A percentile compares a stretch with the other conserved stretches of the same genome.
phyloP scores from a whole-genome alignment of 192 early-diverging fungal genomes.

The Helicostylum pulchrum region DNA sequence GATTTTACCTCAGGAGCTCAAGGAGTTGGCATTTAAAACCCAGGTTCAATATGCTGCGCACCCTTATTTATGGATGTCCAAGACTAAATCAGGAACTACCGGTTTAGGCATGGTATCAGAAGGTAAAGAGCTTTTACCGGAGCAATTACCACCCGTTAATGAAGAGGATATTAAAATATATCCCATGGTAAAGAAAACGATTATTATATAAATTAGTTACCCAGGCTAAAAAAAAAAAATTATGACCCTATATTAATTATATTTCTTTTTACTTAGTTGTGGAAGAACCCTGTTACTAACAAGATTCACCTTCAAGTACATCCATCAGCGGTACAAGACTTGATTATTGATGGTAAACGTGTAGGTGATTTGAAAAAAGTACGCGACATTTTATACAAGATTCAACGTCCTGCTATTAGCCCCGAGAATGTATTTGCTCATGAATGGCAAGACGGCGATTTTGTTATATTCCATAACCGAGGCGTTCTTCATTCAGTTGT shows the following conservation, averaged over 20 bases:
- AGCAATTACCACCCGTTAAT: constrained; percentile 27
- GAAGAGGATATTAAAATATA: constrained; percentile 33
- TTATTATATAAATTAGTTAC: not conserved
- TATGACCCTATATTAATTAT: not conserved
- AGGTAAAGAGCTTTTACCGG: constrained; percentile 25
- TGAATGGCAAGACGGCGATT: constrained; percentile 36
- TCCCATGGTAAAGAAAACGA: constrained; percentile 29
- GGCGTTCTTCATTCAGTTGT: constrained; percentile 36
- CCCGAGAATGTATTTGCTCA: constrained; percentile 34
- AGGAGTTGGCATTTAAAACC: constrained; percentile 33
- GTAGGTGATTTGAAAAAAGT: constrained; percentile 35
- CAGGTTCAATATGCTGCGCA: constrained; percentile 37
- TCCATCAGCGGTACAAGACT: constrained; percentile 31
- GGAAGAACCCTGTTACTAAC: constrained; percentile 38
- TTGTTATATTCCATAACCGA: constrained; percentile 37
- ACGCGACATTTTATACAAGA: constrained; percentile 28
- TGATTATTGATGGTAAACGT: constrained; percentile 37
- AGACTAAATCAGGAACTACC: constrained; percentile 24
- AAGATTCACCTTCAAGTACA: constrained; percentile 38
- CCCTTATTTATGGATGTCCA: constrained; percentile 39
- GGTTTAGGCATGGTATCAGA: constrained; percentile 35
- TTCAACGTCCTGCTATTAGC: constrained; percentile 33
- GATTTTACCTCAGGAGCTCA: constrained; percentile 30
- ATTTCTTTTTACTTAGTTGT: constrained; percentile 25
- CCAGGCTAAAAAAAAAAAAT: not conserved